Conservation (phyloP, 2,329 filamentous ascomycete genomes). For the Microdochium nivale region DNA sequence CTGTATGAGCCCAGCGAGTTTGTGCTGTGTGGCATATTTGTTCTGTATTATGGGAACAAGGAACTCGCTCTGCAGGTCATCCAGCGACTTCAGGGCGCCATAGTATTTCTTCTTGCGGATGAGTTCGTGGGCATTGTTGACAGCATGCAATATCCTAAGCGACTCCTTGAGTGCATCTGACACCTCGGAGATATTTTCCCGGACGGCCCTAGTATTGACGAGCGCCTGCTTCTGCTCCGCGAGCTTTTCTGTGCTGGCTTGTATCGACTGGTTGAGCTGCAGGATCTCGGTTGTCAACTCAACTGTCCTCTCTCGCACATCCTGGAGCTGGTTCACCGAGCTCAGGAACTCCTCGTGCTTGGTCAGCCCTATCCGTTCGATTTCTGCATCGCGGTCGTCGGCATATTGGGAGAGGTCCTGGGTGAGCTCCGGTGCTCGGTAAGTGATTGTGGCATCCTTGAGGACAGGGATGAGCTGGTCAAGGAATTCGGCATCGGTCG, state of each 20-base stretch:
- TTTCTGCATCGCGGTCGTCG: slow-evolving; percentile 78
- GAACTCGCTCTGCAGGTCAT: slow-evolving; percentile 94
- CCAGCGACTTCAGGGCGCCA: slow-evolving; percentile 82
- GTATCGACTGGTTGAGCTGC: slow-evolving; percentile 87
- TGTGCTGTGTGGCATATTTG: slow-evolving; percentile 89
- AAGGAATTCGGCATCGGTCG: slow-evolving; percentile 87
- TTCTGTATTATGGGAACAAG: slow-evolving; percentile 63
- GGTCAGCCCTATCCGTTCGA: slow-evolving; percentile 87
- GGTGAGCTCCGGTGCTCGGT: slow-evolving; percentile 63
- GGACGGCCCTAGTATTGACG: slow-evolving; percentile 83
- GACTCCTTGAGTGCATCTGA: slow-evolving; percentile 84
- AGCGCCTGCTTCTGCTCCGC: slow-evolving; percentile 90
- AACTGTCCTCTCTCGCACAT: slow-evolving; percentile 84
- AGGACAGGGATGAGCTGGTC: slow-evolving; percentile 92
- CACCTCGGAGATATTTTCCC: slow-evolving; percentile 93
- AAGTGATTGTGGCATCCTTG: slow-evolving; percentile 75
- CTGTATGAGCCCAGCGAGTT: slow-evolving; percentile 91
- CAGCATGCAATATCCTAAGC: slow-evolving; percentile 80
- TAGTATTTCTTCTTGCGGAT: slow-evolving; percentile 93
- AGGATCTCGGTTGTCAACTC: slow-evolving; percentile 84
- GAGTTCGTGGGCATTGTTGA: slow-evolving; percentile 90
- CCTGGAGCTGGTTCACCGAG: slow-evolving; percentile 89
- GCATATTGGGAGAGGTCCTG: slow-evolving; percentile 76
- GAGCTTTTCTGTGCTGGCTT: slow-evolving; percentile 86
- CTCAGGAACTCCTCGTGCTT: slow-evolving; percentile 95